phyloP scores from a whole-genome alignment of 768 basidiomycete genomes.

The Chalciporus chontae region DNA sequence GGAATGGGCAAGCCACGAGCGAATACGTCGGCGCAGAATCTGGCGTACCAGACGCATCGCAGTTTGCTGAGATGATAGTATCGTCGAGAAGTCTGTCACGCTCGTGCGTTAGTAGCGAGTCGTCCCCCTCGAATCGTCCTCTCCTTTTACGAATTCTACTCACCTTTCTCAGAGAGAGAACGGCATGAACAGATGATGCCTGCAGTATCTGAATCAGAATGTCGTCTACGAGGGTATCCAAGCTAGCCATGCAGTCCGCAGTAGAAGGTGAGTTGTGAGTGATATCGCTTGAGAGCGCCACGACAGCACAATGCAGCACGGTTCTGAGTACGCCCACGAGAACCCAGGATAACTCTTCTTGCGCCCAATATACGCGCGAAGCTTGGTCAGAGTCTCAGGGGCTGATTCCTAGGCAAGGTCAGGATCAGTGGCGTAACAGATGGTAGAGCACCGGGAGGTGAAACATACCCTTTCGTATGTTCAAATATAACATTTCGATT shows the following conservation, averaged over 20 bases:
- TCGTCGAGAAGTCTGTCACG: conserved; percentile 24
- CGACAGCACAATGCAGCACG: background rate
- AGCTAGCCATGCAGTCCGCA: background rate
- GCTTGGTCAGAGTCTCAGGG: background rate
- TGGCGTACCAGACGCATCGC: conserved; percentile 22
- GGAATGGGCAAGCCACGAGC: conserved; percentile 19
- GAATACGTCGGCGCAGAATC: conserved; percentile 23
- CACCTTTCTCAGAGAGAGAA: conserved; percentile 24
- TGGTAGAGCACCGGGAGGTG: background rate
- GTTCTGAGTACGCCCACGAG: background rate
- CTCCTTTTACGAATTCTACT: background rate
- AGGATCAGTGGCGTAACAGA: background rate
- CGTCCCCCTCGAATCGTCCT: background rate
- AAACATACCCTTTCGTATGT: background rate
- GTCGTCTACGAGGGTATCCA: conserved; percentile 28
- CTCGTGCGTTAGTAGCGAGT: background rate
- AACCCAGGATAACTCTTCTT: background rate
- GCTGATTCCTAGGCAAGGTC: background rate
- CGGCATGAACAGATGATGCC: conserved; percentile 7
- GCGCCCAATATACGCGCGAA: conserved; percentile 1
- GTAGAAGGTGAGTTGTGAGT: background rate
- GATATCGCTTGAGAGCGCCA: conserved; percentile 3
- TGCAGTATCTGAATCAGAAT: conserved; percentile 21
- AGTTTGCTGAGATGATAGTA: conserved; percentile 25
- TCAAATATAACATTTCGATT: background rate